Conservation (phyloP, 345 rosid species). For the Zanthoxylum bungeanum region DNA sequence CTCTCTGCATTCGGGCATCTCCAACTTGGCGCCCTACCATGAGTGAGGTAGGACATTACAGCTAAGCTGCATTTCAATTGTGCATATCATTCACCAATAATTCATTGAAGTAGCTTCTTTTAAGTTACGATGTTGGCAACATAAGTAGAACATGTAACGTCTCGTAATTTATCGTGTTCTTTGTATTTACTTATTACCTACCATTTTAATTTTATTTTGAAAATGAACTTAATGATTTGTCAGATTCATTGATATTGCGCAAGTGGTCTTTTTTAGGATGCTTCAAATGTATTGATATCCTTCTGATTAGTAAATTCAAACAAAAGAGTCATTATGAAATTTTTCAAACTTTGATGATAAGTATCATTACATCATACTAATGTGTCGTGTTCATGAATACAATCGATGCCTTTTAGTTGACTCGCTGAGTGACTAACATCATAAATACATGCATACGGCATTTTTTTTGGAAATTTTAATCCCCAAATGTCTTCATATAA, state of each 20-base stretch:
- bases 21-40: slow-evolving; percentile 83
- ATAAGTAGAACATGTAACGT: neutral
- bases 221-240: neutral
- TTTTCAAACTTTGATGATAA: slow-evolving; percentile 1
- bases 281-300: slow-evolving; percentile 13
- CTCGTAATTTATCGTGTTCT: neutral
- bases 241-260: neutral
- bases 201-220: neutral
- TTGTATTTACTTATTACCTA: neutral
- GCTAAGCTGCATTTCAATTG: neutral
- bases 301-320: neutral
- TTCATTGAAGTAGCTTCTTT: slow-evolving; percentile 4
- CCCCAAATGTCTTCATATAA: neutral
- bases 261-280: neutral
- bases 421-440: slow-evolving; percentile 9
- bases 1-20: slow-evolving; percentile 82
- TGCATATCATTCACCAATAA: neutral
- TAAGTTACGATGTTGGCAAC: neutral
- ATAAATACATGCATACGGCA: neutral
- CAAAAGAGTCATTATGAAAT: neutral
- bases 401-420: slow-evolving; percentile 7
- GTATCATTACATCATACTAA: slow-evolving; percentile 23
- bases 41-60: slow-evolving; percentile 56
- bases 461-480: neutral
- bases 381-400: slow-evolving; percentile 21